Base-by-base conservation (phyloP, 78 protist genomes). In the Dictyostelium purpureum region DNA sequence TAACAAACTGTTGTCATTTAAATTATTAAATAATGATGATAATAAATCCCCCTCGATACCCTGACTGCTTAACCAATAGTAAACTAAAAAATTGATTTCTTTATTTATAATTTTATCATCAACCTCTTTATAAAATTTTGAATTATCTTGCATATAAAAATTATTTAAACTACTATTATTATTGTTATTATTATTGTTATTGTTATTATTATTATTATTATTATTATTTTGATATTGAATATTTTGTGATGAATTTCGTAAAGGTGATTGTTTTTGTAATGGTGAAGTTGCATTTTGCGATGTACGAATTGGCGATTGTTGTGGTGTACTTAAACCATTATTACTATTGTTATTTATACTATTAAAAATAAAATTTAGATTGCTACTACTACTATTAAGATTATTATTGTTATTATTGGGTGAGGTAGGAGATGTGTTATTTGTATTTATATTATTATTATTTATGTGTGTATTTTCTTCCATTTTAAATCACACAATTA, bases 71-170 rank as follows among this genome's bases (percentile, higher is more conserved):
- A 81, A 67, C 89, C 89, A 81, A 18, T 56, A 43, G 14, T 63
- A 67, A 11, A 81, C 79, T 21, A 67, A 33, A 65, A 52, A 67
- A 26, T 81, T 81, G 1, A 81, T 49, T 7, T 81, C 89, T 26
- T 69, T 67, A 28, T 65, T 40, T 40, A 69, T n/a, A 42, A 56
- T 33, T 11, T 35, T 16, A 49, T 80, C 42, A 49, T 57, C 54
- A 59, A 38, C 11, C 40, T 21, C 16, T 59, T 77, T 52, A 61
- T 77, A 40, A n/a, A n/a, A n/a, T n/a, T n/a, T n/a, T n/a, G n/a
- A n/a, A n/a, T n/a, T n/a, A n/a, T n/a, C n/a, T n/a, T n/a, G n/a
- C n/a, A n/a, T n/a, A n/a, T n/a, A n/a, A n/a, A n/a, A n/a, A 14
- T 49, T 38, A 21, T 37, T 38, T 70, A n/a, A 70, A 19, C 40